Evolutionary conservation across 2,329 filamentous ascomycete species (phyloP).

Genomic region (Fusarium devonianum): DNA sequence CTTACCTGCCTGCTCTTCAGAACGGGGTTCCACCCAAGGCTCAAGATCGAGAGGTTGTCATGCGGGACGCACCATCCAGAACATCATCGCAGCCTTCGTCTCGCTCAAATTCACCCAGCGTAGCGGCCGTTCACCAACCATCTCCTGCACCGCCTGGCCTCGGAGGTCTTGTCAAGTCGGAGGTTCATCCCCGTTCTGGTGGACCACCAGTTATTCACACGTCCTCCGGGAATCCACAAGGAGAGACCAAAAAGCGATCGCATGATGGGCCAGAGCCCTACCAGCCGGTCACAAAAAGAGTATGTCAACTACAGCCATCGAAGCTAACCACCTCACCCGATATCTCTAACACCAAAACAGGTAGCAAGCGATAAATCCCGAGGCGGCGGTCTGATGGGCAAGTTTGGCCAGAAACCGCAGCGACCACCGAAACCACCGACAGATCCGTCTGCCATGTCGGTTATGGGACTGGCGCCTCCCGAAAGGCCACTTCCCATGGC

Average conservation of each 20-base stretch:
- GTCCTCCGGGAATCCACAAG: conserved; percentile 32
- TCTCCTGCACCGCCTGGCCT: conserved; percentile 25
- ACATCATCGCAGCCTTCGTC: conserved; percentile 17
- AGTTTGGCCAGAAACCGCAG: conserved; percentile 46
- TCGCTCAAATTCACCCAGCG: conserved; percentile 21
- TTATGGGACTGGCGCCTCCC: conserved; percentile 57
- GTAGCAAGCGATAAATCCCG: conserved; percentile 43
- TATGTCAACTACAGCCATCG: conserved; percentile 42
- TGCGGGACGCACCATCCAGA: conserved; percentile 30
- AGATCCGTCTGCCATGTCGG: conserved; percentile 62
- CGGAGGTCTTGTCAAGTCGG: conserved; percentile 16
- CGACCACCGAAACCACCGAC: conserved; percentile 44
- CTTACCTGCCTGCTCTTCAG: conserved; percentile 23
- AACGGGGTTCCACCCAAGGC: conserved; percentile 2
- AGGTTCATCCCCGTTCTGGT: conserved; percentile 36
- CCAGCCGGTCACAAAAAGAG: conserved; percentile 50
- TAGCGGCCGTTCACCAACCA: conserved; percentile 6
- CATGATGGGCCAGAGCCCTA: conserved; percentile 48
- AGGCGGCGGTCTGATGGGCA: conserved; percentile 46
- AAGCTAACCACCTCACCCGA: not conserved
- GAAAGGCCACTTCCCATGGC: conserved; percentile 49
- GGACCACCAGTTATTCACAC: conserved; percentile 53
- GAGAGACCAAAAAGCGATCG: conserved; percentile 52
- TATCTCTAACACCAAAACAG: conserved; percentile 42
- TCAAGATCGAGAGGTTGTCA: conserved; percentile 26